phyloP scores from a whole-genome alignment of 441 rosid genomes.

The Populus hybrid region DNA sequence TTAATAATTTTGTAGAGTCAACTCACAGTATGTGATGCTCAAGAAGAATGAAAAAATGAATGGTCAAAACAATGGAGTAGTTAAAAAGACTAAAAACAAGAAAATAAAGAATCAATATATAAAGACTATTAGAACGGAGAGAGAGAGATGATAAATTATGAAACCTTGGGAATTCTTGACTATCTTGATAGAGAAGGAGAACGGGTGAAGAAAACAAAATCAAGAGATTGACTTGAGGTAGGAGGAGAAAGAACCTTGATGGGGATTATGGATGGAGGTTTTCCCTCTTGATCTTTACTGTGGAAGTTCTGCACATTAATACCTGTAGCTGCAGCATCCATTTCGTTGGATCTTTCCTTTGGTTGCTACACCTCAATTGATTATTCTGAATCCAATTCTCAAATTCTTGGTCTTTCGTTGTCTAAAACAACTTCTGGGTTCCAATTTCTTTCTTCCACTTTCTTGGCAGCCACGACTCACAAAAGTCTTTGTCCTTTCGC shows the following conservation, averaged over 20 bases:
- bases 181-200: neutral
- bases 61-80: neutral
- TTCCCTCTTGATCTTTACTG: constrained; percentile 26
- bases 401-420: constrained; percentile 1
- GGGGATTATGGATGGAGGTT: constrained; percentile 28
- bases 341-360: constrained; percentile 18
- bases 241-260: constrained; percentile 27
- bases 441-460: neutral
- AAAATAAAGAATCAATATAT: neutral
- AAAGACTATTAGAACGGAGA: no score
- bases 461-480: constrained; percentile 10
- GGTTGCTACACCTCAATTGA: neutral
- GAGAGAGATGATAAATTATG: neutral
- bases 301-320: constrained; percentile 26
- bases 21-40: neutral
- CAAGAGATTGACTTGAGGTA: neutral
- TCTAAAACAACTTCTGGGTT: neutral
- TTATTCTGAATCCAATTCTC: neutral
- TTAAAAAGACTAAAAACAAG: neutral
- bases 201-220: neutral
- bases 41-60: neutral
- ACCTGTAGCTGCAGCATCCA: neutral
- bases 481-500: neutral
- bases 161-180: no score
- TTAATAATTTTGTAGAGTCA: neutral